Base-by-base conservation (phyloP, 495 filamentous ascomycete genomes). In the Penicillium bovifimosum region DNA sequence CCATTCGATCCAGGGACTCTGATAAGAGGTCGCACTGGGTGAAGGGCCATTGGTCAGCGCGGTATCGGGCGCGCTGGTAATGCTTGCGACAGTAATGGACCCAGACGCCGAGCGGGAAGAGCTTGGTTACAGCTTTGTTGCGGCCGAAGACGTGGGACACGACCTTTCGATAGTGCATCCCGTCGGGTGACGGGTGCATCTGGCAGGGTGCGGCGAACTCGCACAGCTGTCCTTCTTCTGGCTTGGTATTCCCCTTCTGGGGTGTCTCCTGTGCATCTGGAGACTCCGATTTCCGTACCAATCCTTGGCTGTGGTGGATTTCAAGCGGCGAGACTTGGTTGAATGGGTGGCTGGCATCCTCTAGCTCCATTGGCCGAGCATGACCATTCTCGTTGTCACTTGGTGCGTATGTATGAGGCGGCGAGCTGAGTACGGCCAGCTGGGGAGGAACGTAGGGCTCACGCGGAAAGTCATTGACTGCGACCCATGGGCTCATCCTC, bases 101-200 rank as follows among this genome's bases (percentile, higher is more conserved):
- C 87, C 86, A 92, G 13, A 86, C 72, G 0, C 76, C 50, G 0
- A 73, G 55, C 0, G 87, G 86, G 36, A 96, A 84, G 4, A 70
- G 67, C 13, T 83, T 78, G 0, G 90, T 95, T 35, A 79, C 81
- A 1, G 72, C 68, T 67, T 96, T 95, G 75, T 96, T 95, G 10
- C 90, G 80, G n/a, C 90, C 90, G 60, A 95, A 93, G 52, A 91
- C 76, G 55, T 96, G 87, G 0, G 87, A 90, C 28, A 95, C 82
- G 7, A 86, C 78, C 63, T 96, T 95, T 31, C 90, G 80, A 41
- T 45, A 63, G 31, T 66, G 63, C 26, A 58, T 53, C 0, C 58
- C 57, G 41, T 53, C 60, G 5, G 52, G 48, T 0, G 54, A 60
- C 2, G 52, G 40, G 2, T 33, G 20, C 63, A 66, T 63, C 1